Conservation (phyloP, 352 stramenopile genomes). For the Globisporangium uncinulatum region DNA sequence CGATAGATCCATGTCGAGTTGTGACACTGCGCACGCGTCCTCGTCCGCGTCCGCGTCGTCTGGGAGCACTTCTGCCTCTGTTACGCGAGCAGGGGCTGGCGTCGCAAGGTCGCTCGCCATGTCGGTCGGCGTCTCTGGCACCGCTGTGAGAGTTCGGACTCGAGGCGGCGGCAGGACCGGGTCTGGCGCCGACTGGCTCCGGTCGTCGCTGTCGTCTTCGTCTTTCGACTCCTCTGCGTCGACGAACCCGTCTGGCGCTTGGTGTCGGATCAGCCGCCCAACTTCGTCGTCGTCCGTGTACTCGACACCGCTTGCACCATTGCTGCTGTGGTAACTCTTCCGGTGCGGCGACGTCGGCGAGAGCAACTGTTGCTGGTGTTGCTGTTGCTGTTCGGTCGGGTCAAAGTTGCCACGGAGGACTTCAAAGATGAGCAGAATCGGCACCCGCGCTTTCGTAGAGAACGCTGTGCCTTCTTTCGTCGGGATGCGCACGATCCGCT, state of each 20-base stretch:
- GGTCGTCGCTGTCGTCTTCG: constrained; percentile 5
- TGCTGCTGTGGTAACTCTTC: constrained; percentile 25
- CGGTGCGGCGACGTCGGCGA: constrained; percentile 53
- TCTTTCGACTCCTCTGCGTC: constrained; percentile 31
- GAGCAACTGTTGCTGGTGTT: constrained; percentile 36
- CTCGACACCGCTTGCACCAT: constrained; percentile 38
- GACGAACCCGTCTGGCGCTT: constrained; percentile 52
- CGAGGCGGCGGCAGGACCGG: not conserved
- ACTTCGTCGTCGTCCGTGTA: constrained; percentile 83
- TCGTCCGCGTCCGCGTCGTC: constrained; percentile 20
- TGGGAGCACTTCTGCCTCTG: constrained; percentile 9
- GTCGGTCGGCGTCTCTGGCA: constrained; percentile 69
- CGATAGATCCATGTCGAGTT: constrained; percentile 58
- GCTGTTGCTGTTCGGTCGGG: constrained; percentile 16
- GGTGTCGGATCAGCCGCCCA: constrained; percentile 58
- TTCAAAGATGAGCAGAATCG: constrained; percentile 87
- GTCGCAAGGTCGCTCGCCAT: constrained; percentile 49
- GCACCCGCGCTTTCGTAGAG: constrained; percentile 81
- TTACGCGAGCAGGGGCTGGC: constrained; percentile 27
- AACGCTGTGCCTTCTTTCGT: constrained; percentile 85
- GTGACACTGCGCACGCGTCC: constrained; percentile 13
- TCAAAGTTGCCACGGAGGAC: constrained; percentile 78
- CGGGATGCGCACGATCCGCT: constrained; percentile 82
- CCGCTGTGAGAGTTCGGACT: constrained; percentile 13
- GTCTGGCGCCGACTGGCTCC: not conserved